These are phyloP conservation scores for Paracorniculantispora psalliotae DNA, from an alignment of 2,329 filamentous ascomycete species.

Conservation along the genomic window DNA sequence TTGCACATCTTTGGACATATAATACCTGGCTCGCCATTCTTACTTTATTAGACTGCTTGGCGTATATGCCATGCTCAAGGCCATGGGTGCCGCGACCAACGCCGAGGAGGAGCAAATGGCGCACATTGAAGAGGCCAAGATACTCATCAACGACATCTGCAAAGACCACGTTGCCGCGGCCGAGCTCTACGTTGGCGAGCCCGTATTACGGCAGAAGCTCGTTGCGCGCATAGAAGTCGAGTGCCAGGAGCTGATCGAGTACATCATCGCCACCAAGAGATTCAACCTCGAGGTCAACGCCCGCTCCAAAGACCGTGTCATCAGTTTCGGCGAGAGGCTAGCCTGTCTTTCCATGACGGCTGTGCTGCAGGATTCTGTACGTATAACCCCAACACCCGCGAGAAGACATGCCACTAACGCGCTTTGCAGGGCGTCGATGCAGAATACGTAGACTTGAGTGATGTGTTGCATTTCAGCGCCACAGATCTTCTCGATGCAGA, in stretches of 20 bases:
- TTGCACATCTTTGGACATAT: conserved; percentile 22
- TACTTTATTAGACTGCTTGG: conserved; percentile 56
- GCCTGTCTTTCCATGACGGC: conserved; percentile 89
- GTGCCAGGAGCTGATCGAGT: conserved; percentile 76
- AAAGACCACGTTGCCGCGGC: conserved; percentile 75
- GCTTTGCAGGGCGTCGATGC: conserved; percentile 63
- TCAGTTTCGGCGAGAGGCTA: conserved; percentile 93
- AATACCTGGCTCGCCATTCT: neutral
- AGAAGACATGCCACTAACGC: conserved; percentile 22
- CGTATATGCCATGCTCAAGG: conserved; percentile 53
- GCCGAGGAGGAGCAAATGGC: conserved; percentile 48
- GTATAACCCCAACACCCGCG: neutral
- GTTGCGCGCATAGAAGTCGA: conserved; percentile 66
- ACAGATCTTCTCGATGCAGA: conserved; percentile 55
- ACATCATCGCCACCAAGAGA: conserved; percentile 57
- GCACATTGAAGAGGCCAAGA: conserved; percentile 60
- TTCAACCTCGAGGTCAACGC: conserved; percentile 73
- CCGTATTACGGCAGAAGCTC: conserved; percentile 53
- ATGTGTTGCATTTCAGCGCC: conserved; percentile 66
- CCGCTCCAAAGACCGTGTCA: conserved; percentile 77
- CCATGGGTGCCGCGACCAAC: conserved; percentile 48
- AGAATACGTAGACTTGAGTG: conserved; percentile 84
- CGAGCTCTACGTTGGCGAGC: conserved; percentile 54
- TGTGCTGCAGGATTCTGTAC: conserved; percentile 68
- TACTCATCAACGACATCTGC: conserved; percentile 75